Base-by-base conservation (phyloP, 2,329 filamentous ascomycete species). In the Colletotrichum eleusines region DNA sequence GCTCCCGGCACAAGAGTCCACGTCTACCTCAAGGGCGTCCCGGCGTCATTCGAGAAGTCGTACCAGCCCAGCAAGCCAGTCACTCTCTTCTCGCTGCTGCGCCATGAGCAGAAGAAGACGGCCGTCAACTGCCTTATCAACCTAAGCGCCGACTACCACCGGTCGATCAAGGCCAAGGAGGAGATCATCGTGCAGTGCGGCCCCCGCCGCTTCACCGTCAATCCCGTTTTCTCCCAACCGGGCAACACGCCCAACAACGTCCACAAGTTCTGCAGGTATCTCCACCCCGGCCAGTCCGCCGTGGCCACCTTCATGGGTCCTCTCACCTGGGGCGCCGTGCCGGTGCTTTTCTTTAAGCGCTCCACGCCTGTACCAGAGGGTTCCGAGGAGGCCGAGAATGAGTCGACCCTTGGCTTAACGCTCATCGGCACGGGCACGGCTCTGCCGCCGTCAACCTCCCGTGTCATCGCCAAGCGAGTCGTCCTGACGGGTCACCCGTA, bases 401-500 rank as follows among this genome's bases (percentile, higher is more conserved):
- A 79, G 38, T 77, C 82, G 16, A 79, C 78, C n/a, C 75, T 85
- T 2, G 84, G 86, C 6, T 85, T 98, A 18, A 87, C 90, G 48
- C 88, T 99, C 60, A 88, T 98, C 68, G 96, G 89, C 57, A 97
- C 93, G 0, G 96, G 97, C 72, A 98, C 96, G 0, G 90, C 93
- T 7, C 87, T 98, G 20, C 90, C 94, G 0, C 93, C 94, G 3
- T 91, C 79, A 80, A 95, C 81, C 78, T 90, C 79, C 77, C 91
- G 96, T 48, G 92, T 99, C 66, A 90, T 99, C 71, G 95, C 95
- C 76, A 99, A 99, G 84, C 92, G 96, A 63, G 91, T 97, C 75
- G 93, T 98, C 74, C 87, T 99, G 68, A 97, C 96, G 0, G 97
- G 96, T 20, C 95, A 99, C 79, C 96, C 97, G 0, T 98, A 94